These are phyloP conservation scores for Xylariales sp. DNA, from an alignment of 2,329 filamentous ascomycete genomes.

Conservation along the genomic window DNA sequence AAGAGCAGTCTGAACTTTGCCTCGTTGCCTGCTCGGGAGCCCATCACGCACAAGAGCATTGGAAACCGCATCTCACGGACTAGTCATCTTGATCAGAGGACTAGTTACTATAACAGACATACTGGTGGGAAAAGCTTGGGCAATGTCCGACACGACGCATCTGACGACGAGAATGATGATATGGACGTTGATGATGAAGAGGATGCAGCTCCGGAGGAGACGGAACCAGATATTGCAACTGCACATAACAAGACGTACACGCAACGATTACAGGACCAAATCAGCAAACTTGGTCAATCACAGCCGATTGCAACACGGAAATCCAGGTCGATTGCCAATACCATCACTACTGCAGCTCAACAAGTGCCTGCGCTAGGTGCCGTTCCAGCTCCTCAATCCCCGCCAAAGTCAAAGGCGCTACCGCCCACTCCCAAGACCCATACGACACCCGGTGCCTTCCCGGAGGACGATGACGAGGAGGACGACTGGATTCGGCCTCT, in stretches of 20 bases:
- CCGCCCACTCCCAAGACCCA: conserved; percentile 30
- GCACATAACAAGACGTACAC: conserved; percentile 86
- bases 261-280: conserved; percentile 86
- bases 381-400: conserved; percentile 24
- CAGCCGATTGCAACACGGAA: conserved; percentile 43
- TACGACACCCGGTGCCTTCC: conserved; percentile 55
- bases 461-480: conserved; percentile 53
- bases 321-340: conserved; percentile 43
- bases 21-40: conserved; percentile 85
- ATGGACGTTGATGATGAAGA: conserved; percentile 45
- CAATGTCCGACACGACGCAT: conserved; percentile 34
- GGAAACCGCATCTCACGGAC: conserved; percentile 68
- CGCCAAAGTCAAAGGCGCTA: conserved; percentile 34
- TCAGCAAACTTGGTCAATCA: conserved; percentile 65
- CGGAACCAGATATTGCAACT: conserved; percentile 45
- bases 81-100: conserved; percentile 71
- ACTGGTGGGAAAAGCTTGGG: conserved; percentile 72
- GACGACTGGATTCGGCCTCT: conserved; percentile 61
- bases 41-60: conserved; percentile 80
- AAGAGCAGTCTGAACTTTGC: conserved; percentile 97
- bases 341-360: conserved; percentile 27
- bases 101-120: conserved; percentile 68
- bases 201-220: conserved; percentile 37
- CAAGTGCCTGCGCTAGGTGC: conserved; percentile 16
- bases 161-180: conserved; percentile 37